phyloP scores from a whole-genome alignment of 305 asterid species.

The Andrographis paniculata region DNA sequence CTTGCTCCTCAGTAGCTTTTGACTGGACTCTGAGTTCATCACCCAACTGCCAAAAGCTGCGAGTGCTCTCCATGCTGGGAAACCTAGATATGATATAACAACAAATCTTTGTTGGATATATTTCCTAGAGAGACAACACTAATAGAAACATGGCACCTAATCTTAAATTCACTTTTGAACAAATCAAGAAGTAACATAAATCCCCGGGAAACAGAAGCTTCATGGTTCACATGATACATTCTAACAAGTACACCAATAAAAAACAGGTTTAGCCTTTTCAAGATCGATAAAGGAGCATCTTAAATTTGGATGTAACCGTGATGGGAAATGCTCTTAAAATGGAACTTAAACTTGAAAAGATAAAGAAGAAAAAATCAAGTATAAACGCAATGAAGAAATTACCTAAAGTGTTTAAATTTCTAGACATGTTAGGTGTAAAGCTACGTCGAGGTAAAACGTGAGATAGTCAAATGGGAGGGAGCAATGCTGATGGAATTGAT shows the following conservation, averaged over 20 bases:
- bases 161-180: no score
- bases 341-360: background rate
- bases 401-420: background rate
- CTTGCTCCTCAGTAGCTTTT: slow-evolving; percentile 69
- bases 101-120: background rate
- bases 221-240: background rate
- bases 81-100: slow-evolving; percentile 9
- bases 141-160: no score
- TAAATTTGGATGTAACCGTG: background rate
- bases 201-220: background rate
- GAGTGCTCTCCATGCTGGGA: slow-evolving; percentile 53
- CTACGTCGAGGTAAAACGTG: slow-evolving; percentile 15
- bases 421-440: slow-evolving; percentile 13
- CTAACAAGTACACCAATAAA: no score
- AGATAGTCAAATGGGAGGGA: slow-evolving; percentile 5
- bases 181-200: no score
- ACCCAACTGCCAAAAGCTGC: slow-evolving; percentile 86
- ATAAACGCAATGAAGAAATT: background rate
- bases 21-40: slow-evolving; percentile 90
- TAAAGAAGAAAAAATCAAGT: slow-evolving; percentile 2
- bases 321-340: background rate
- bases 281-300: background rate
- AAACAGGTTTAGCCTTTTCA: no score
- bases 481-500: slow-evolving; percentile 20
- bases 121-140: slow-evolving; percentile 4